Percentiles rank a stretch among this genome's conserved stretches.
Evolutionary conservation across 139 green algal genomes (phyloP).

Genomic region (Desmodesmus armatus): DNA sequence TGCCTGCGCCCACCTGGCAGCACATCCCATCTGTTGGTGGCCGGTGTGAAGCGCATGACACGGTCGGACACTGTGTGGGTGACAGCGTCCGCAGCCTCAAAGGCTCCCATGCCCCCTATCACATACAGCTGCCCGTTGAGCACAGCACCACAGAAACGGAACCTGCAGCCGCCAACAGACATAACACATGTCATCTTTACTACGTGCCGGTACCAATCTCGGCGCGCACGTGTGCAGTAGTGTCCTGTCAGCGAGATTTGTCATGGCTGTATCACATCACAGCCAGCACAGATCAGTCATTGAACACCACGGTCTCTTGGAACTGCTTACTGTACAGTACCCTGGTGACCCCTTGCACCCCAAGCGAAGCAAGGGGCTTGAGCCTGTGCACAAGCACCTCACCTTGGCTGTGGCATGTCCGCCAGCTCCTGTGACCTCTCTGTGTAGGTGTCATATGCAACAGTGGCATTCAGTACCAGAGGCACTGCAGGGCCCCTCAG

Average conservation of each 20-base stretch:
- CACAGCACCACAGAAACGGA: conserved; percentile 46
- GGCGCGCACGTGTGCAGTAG: not conserved
- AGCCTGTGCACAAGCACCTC: not conserved
- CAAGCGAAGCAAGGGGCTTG: not conserved
- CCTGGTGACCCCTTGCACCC: not conserved
- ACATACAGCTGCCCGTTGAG: conserved; percentile 62
- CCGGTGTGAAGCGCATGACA: conserved; percentile 30
- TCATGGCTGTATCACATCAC: not conserved
- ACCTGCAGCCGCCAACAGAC: conserved; percentile 16
- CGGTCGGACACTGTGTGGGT: not conserved
- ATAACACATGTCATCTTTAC: not conserved
- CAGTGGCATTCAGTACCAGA: conserved; percentile 19
- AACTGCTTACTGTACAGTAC: not conserved
- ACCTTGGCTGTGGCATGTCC: conserved; percentile 39
- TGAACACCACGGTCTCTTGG: not conserved
- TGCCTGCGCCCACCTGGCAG: conserved; percentile 29
- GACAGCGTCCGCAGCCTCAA: not conserved
- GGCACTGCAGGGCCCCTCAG: not conserved
- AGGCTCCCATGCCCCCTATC: conserved; percentile 47
- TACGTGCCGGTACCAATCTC: not conserved
- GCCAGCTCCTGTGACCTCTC: not conserved
- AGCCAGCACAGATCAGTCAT: not conserved
- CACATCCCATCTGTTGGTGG: conserved; percentile 20
- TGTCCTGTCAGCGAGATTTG: not conserved
- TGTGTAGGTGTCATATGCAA: conserved; percentile 32